Conservation (phyloP, 148 eudicot genomes). For the Nepenthes mirabilis region DNA sequence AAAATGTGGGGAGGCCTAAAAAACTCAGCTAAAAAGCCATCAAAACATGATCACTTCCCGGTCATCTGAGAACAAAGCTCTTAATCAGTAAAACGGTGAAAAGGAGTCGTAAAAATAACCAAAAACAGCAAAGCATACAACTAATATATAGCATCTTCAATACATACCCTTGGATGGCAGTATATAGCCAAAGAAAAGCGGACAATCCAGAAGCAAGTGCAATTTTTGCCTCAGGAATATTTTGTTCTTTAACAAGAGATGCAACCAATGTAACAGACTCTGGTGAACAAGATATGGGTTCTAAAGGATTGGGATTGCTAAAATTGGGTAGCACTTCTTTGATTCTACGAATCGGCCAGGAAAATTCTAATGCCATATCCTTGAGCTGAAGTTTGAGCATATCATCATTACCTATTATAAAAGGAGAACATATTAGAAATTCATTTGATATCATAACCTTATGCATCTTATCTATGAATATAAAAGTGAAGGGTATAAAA, state of each 20-base stretch:
- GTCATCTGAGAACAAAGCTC: too few relatives aligned
- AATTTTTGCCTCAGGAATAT: slow-evolving; percentile 63
- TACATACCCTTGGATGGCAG: slow-evolving; percentile 63
- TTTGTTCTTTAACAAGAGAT: slow-evolving; percentile 51
- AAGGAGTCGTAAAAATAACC: background rate
- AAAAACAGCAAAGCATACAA: background rate
- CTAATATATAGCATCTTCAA: background rate
- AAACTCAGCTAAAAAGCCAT: background rate
- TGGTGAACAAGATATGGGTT: slow-evolving; percentile 56
- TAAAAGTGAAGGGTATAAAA: background rate
- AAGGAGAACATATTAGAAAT: slow-evolving; percentile 7
- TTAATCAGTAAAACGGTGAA: background rate
- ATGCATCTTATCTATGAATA: too few relatives aligned
- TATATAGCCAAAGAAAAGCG: slow-evolving; percentile 86
- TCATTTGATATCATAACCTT: background rate
- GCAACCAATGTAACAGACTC: slow-evolving; percentile 43
- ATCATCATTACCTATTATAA: slow-evolving; percentile 35
- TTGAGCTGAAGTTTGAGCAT: slow-evolving; percentile 53
- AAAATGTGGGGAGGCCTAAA: background rate
- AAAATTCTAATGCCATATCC: slow-evolving; percentile 70
- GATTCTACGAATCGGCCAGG: slow-evolving; percentile 65
- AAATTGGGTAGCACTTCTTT: slow-evolving; percentile 41
- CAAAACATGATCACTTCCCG: too few relatives aligned
- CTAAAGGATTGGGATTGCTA: slow-evolving; percentile 26
- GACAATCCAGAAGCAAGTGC: slow-evolving; percentile 65